These are phyloP conservation scores for Fusarium proliferatum DNA, from an alignment of 2,329 filamentous ascomycete genomes.

Conservation along the genomic window DNA sequence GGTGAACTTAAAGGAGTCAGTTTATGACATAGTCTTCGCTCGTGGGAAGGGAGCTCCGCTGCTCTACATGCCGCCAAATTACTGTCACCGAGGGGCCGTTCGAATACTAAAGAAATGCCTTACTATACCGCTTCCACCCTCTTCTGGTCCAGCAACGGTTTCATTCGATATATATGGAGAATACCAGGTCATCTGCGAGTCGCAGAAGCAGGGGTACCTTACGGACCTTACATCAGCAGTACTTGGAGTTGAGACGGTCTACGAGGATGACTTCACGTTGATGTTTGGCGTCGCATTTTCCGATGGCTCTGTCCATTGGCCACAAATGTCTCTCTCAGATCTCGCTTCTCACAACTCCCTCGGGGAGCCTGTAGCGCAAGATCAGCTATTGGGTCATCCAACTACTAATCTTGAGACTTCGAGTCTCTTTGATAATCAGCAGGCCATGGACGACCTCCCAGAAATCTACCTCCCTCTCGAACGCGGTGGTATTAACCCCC, in stretches of 20 bases:
- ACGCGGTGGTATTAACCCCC: fast-evolving
- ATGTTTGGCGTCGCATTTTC: fast-evolving
- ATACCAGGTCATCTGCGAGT: background rate
- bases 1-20: background rate
- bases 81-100: background rate
- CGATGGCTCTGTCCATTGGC: fast-evolving
- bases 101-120: fast-evolving
- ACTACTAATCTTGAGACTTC: background rate
- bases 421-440: fast-evolving
- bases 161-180: fast-evolving
- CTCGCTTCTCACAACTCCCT: background rate
- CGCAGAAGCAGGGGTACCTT: fast-evolving
- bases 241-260: fast-evolving
- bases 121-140: fast-evolving
- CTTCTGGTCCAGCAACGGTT: fast-evolving
- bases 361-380: fast-evolving
- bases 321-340: fast-evolving
- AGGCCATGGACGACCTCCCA: fast-evolving
- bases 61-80: background rate
- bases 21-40: background rate
- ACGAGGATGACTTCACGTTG: background rate
- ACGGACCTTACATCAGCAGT: fast-evolving
- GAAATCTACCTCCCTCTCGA: background rate
- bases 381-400: fast-evolving
- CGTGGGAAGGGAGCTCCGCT: background rate